Conservation (phyloP, 805 yeast genomes). For the Ogataea trehaloabstinens region DNA sequence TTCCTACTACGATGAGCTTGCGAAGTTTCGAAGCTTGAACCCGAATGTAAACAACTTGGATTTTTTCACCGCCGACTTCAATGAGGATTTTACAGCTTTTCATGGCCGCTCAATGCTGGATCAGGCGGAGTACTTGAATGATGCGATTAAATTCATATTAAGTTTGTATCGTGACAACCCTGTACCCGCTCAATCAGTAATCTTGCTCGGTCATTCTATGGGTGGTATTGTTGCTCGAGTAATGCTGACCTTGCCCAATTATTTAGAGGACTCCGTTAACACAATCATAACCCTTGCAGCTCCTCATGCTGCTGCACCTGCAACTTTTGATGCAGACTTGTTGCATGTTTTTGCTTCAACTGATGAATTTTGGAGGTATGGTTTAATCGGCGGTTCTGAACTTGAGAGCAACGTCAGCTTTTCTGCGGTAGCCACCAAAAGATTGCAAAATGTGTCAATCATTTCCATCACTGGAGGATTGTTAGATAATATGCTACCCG, state of each 20-base stretch:
- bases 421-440: slow-evolving; percentile 37
- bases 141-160: slow-evolving; percentile 76
- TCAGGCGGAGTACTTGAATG: slow-evolving; percentile 90
- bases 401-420: background rate
- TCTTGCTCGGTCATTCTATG: slow-evolving; percentile 91
- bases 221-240: slow-evolving; percentile 94
- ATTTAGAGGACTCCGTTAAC: slow-evolving; percentile 67
- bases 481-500: slow-evolving; percentile 75
- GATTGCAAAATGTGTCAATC: slow-evolving; percentile 60
- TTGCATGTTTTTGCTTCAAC: slow-evolving; percentile 68
- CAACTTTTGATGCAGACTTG: slow-evolving; percentile 89
- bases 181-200: slow-evolving; percentile 52
- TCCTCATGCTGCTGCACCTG: slow-evolving; percentile 91
- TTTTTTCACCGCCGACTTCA: slow-evolving; percentile 89
- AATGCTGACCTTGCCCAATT: slow-evolving; percentile 77
- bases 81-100: slow-evolving; percentile 94
- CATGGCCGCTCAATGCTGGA: slow-evolving; percentile 92
- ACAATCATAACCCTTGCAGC: slow-evolving; percentile 84
- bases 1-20: slow-evolving; percentile 41
- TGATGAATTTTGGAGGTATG: slow-evolving; percentile 78
- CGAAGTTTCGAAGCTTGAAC: slow-evolving; percentile 25
- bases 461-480: slow-evolving; percentile 90
- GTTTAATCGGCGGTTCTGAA: slow-evolving; percentile 36
- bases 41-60: slow-evolving; percentile 55
- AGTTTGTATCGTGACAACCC: slow-evolving; percentile 50